Evolutionary conservation across 768 basidiomycete genomes (phyloP).

Genomic region (Lenzites betulinus): DNA sequence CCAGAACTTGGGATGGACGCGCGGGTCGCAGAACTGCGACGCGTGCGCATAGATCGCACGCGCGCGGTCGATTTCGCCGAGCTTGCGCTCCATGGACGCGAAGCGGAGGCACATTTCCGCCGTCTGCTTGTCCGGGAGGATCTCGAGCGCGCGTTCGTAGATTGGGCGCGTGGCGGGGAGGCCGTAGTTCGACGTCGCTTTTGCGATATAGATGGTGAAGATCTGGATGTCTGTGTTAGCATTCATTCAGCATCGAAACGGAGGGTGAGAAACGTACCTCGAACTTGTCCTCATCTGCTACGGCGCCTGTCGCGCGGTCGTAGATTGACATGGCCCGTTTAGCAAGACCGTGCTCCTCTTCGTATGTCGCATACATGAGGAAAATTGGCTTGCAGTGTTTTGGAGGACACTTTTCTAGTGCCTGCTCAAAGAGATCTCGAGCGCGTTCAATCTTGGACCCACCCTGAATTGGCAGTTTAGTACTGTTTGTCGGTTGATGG

Average conservation of each 20-base stretch:
- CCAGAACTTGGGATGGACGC: constrained; percentile 93
- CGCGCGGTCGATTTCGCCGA: constrained; percentile 98
- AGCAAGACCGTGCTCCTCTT: constrained; percentile 93
- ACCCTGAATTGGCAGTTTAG: constrained; percentile 50
- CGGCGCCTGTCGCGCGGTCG: constrained; percentile 86
- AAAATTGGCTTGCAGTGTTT: constrained; percentile 95
- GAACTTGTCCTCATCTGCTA: constrained; percentile 90
- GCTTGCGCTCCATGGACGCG: constrained; percentile 92
- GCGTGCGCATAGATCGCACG: constrained; percentile 97
- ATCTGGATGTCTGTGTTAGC: constrained; percentile 54
- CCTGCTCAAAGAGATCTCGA: constrained; percentile 98
- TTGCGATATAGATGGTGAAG: constrained; percentile 96
- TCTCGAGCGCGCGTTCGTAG: constrained; percentile 93
- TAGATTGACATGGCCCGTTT: constrained; percentile 96
- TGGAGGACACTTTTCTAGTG: constrained; percentile 92
- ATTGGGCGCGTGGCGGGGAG: constrained; percentile 95
- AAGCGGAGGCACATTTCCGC: constrained; percentile 98
- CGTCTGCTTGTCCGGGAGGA: constrained; percentile 90
- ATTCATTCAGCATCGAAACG: background rate
- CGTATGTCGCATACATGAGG: constrained; percentile 93
- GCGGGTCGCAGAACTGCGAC: constrained; percentile 97
- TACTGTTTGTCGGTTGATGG: background rate
- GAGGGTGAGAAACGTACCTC: constrained; percentile 56
- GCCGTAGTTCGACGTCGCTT: constrained; percentile 94
- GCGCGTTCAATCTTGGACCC: constrained; percentile 93